Percentiles rank a stretch among this genome's conserved stretches.
Conservation (phyloP, 2,329 filamentous ascomycete species). For the Fusarium illudens region DNA sequence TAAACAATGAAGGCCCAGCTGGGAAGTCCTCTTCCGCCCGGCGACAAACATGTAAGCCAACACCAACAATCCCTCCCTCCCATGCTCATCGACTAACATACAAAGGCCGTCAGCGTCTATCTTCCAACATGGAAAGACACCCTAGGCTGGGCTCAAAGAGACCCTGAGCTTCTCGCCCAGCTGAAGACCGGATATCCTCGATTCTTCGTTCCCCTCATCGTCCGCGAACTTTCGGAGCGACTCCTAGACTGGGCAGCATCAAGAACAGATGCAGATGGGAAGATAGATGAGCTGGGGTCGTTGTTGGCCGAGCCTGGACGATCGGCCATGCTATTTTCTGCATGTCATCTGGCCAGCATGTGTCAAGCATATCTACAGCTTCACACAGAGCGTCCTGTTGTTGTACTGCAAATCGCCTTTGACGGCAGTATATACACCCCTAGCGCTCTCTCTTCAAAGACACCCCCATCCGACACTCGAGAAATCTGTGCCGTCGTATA, state of each 20-base stretch:
- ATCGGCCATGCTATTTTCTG: slow-evolving; percentile 25
- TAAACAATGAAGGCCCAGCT: slow-evolving; percentile 15
- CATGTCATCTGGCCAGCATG: slow-evolving; percentile 11
- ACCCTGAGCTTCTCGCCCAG: slow-evolving; percentile 30
- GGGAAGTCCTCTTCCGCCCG: slow-evolving; percentile 38
- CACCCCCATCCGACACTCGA: background rate
- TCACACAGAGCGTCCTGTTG: background rate
- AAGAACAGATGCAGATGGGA: background rate
- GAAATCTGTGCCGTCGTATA: slow-evolving; percentile 32
- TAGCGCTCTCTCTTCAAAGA: background rate
- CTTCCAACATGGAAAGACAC: slow-evolving; percentile 44
- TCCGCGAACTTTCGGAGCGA: slow-evolving; percentile 29
- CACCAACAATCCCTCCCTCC: background rate
- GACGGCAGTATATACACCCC: slow-evolving; percentile 5
- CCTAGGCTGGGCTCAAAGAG: slow-evolving; percentile 34
- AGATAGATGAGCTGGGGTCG: background rate
- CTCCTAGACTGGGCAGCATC: slow-evolving; percentile 30
- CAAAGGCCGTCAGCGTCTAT: slow-evolving; percentile 43
- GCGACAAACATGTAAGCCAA: slow-evolving; percentile 40
- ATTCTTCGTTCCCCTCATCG: slow-evolving; percentile 39
- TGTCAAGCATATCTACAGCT: slow-evolving; percentile 33
- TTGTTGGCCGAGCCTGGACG: background rate
- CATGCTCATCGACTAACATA: background rate
- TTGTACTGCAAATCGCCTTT: slow-evolving; percentile 21
- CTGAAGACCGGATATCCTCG: slow-evolving; percentile 43